Base-by-base conservation (phyloP, 768 basidiomycete species). In the Boletus reticulatus region DNA sequence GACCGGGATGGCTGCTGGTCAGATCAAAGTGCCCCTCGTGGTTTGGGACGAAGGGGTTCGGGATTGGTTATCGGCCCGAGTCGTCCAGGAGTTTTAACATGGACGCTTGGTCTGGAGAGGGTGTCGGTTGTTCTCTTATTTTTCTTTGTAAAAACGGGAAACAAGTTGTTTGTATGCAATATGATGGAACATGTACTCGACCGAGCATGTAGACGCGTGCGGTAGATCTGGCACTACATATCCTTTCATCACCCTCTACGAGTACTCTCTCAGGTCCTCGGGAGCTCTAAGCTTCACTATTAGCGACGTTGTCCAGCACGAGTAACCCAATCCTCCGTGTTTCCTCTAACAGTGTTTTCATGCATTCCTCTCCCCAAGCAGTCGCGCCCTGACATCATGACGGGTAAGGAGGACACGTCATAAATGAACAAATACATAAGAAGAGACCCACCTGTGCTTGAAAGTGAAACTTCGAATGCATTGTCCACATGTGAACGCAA, bases 21-120 rank as follows among this genome's bases (percentile, higher is more conserved):
- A 68, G 34, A 49, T 61, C 43, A 68, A 68, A 48, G 58, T 66
- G 7, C 67, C 62, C 0, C 16, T 43, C 20, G 59, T 68, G 29
- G 46, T 56, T 2, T 61, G 50, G 58, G 55, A 62, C 34, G 59
- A 61, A 12, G 56, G 29, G 17, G 29, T 38, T 27, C 48, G 49
- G 45, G 32, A 55, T 8, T 68, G 67, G 62, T 46, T 66, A 37
- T 50, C 44, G 6, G 59, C 42, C 27, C 55, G 57, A 5, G 64
- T 64, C 6, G 43, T 59, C 0, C 29, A 52, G 16, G 67, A 66
- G 31, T 58, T 62, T 47, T 48, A 61, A n/a, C 39, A 11, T 51
- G 14, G 41, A 20, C n/a, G 29, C 16, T 24, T 14, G 34, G n/a
- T n/a, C n/a, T n/a, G n/a, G n/a, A n/a, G n/a, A n/a, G n/a, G n/a